These are phyloP conservation scores for Dissophora globulifera DNA, from an alignment of 192 early-diverging fungal species.

Conservation along the genomic window DNA sequence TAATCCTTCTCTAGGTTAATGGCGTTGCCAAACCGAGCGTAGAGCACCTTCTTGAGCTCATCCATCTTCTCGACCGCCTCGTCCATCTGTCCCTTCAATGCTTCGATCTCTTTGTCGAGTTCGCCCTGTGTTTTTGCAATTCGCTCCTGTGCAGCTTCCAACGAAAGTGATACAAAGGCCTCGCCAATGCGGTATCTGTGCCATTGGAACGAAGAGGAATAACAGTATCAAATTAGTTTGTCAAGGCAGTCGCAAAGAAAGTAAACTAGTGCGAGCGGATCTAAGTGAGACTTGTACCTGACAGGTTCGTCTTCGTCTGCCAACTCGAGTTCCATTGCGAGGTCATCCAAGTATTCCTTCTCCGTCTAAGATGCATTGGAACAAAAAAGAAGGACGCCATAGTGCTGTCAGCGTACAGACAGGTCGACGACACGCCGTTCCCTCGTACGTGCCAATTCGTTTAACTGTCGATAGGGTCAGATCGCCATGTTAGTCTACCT, in stretches of 20 bases:
- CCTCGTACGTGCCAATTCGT: too few relatives aligned
- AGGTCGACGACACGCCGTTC: too few relatives aligned
- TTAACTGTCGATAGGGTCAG: too few relatives aligned
- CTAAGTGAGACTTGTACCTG: conserved; percentile 60
- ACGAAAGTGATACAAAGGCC: conserved; percentile 79
- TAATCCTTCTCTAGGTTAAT: conserved; percentile 95
- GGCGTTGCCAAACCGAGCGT: conserved; percentile 92
- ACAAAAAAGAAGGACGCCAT: background rate
- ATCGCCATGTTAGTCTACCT: too few relatives aligned
- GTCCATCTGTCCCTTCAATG: conserved; percentile 72
- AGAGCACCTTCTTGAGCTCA: conserved; percentile 85
- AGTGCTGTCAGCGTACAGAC: too few relatives aligned
- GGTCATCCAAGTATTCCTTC: conserved; percentile 94
- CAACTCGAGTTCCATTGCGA: conserved; percentile 91
- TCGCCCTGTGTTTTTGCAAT: conserved; percentile 71
- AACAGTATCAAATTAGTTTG: background rate
- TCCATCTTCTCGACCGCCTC: conserved; percentile 78
- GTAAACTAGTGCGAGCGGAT: too few relatives aligned
- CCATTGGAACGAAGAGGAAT: background rate
- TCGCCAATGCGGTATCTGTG: conserved; percentile 89
- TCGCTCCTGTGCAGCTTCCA: conserved; percentile 78
- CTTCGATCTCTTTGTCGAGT: conserved; percentile 70
- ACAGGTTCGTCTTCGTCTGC: conserved; percentile 91
- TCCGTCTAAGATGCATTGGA: conserved; percentile 66
- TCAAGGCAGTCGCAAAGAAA: too few relatives aligned